Evolutionary conservation across 805 yeast species (phyloP).

Genomic region (Ogataea allantospora): DNA sequence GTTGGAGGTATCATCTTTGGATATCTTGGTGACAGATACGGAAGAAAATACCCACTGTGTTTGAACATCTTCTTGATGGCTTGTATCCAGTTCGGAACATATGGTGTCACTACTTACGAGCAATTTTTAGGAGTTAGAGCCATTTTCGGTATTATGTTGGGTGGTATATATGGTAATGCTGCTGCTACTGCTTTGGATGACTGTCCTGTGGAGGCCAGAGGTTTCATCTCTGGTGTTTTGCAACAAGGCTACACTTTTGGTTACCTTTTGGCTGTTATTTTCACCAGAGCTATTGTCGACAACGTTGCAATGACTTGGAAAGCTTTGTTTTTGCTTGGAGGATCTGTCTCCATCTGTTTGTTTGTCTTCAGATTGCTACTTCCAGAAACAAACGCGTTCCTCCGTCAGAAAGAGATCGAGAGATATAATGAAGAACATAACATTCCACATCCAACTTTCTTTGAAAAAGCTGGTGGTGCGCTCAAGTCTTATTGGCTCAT

Average conservation of each 20-base stretch:
- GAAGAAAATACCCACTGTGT: conserved; percentile 59
- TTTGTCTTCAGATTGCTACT: conserved; percentile 41
- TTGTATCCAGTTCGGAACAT: conserved; percentile 60
- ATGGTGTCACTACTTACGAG: conserved; percentile 53
- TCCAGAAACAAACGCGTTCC: conserved; percentile 55
- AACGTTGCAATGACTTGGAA: conserved; percentile 58
- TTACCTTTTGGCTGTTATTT: conserved; percentile 60
- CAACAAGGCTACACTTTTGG: conserved; percentile 83
- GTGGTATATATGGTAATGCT: conserved; percentile 55
- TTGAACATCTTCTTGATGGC: conserved; percentile 45
- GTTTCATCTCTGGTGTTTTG: conserved; percentile 63
- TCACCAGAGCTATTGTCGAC: conserved; percentile 60
- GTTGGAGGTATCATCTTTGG: conserved; percentile 67
- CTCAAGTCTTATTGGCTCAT: conserved; percentile 55
- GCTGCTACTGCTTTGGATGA: conserved; percentile 55
- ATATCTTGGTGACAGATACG: conserved; percentile 55
- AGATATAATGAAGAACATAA: conserved; percentile 31
- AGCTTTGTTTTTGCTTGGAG: conserved; percentile 65
- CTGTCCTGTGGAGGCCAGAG: conserved; percentile 52
- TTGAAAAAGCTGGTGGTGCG: conserved; percentile 35
- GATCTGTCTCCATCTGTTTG: conserved; percentile 51
- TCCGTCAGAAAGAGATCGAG: conserved; percentile 39
- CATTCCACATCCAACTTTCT: conserved; percentile 34
- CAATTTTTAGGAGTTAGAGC: conserved; percentile 65
- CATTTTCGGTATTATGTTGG: conserved; percentile 58